These are phyloP conservation scores for Cladosporium sphaerospermum DNA, from an alignment of 2,329 filamentous ascomycete species.

Conservation along the genomic window DNA sequence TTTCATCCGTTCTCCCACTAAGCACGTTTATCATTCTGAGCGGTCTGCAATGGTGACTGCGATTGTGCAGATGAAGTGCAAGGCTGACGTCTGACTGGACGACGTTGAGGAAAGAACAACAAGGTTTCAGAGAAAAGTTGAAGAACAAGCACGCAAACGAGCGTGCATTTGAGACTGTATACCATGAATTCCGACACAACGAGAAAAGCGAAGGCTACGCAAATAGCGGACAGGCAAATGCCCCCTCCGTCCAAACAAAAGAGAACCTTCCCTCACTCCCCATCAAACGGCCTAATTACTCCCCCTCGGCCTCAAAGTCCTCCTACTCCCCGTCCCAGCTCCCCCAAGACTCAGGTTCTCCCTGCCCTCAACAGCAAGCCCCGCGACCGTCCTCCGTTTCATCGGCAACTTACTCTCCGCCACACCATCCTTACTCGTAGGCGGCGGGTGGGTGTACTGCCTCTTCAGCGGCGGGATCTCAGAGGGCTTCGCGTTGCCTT, in stretches of 20 bases:
- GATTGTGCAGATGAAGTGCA: too few relatives aligned
- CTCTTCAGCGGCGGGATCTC: conserved; percentile 6
- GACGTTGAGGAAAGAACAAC: too few relatives aligned
- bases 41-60: too few relatives aligned
- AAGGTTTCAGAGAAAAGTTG: too few relatives aligned
- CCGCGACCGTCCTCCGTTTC: conserved; percentile 38
- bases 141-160: too few relatives aligned
- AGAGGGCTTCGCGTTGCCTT: conserved; percentile 18
- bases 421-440: conserved; percentile 14
- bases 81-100: too few relatives aligned
- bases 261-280: background rate
- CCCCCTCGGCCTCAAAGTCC: conserved; percentile 2
- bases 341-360: conserved; percentile 32
- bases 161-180: too few relatives aligned
- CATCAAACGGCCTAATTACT: conserved; percentile 1
- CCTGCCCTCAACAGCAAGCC: conserved; percentile 23
- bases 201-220: too few relatives aligned
- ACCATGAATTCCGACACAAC: too few relatives aligned
- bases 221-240: too few relatives aligned
- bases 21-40: too few relatives aligned
- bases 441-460: conserved; percentile 1
- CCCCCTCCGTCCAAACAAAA: background rate
- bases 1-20: background rate
- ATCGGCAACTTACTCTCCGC: conserved; percentile 22
- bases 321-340: conserved; percentile 11